These are phyloP conservation scores for Haplographium delicatum DNA, from an alignment of 495 filamentous ascomycete genomes.

Conservation along the genomic window DNA sequence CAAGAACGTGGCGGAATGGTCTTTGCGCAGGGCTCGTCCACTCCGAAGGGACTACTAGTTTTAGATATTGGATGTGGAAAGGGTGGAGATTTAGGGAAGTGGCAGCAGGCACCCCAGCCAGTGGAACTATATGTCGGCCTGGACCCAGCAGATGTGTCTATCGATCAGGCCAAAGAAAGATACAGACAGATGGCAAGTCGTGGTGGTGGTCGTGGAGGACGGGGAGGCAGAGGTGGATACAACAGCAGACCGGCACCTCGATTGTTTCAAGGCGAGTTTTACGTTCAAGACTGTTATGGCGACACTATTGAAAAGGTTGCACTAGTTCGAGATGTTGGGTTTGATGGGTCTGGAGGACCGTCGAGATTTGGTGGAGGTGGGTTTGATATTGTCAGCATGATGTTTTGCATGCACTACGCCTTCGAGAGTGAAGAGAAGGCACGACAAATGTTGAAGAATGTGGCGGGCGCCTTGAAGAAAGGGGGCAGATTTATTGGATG, in stretches of 20 bases:
- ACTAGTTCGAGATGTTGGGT: constrained; percentile 77
- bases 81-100: constrained; percentile 91
- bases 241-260: constrained; percentile 36
- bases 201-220: constrained; percentile 49
- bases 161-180: constrained; percentile 81
- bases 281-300: constrained; percentile 83
- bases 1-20: constrained; percentile 47
- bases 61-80: constrained; percentile 96
- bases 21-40: constrained; percentile 29
- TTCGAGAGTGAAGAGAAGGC: constrained; percentile 89
- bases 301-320: constrained; percentile 72
- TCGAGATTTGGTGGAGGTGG: constrained; percentile 55
- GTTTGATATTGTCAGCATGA: constrained; percentile 95
- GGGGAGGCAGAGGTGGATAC: constrained; percentile 41
- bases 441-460: constrained; percentile 87
- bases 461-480: constrained; percentile 82
- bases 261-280: constrained; percentile 79
- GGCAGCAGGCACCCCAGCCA: constrained; percentile 80
- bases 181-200: constrained; percentile 64
- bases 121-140: constrained; percentile 88
- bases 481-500: constrained; percentile 90
- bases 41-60: constrained; percentile 59
- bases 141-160: constrained; percentile 86
- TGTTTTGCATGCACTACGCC: constrained; percentile 99
- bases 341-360: constrained; percentile 56